Evolutionary conservation across 768 basidiomycete species (phyloP).

Genomic region (Mycena amicta): DNA sequence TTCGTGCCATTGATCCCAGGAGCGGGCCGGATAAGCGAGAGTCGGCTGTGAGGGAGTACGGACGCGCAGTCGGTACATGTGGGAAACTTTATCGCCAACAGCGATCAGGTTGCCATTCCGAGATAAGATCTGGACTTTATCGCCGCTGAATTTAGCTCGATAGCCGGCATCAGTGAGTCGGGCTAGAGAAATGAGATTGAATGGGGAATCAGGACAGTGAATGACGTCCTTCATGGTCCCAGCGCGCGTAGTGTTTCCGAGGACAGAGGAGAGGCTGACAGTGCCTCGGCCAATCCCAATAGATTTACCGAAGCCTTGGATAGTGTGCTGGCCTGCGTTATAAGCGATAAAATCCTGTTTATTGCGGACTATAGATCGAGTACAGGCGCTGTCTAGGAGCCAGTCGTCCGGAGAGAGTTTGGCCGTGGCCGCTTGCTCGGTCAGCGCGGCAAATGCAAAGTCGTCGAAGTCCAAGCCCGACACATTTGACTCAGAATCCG

Average conservation of each 20-base stretch:
- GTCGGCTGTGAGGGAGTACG: too few species aligned
- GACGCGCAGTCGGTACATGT: slow-evolving; percentile 5
- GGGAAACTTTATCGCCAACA: slow-evolving; percentile 6
- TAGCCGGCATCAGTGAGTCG: slow-evolving; percentile 15
- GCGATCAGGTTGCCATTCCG: neutral
- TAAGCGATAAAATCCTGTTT: slow-evolving; percentile 14
- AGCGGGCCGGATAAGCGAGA: too few species aligned
- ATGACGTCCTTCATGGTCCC: neutral
- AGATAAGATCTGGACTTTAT: slow-evolving; percentile 13
- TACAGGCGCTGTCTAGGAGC: slow-evolving; percentile 23
- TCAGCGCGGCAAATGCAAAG: slow-evolving; percentile 16
- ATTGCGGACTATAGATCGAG: slow-evolving; percentile 17
- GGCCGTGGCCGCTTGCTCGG: neutral
- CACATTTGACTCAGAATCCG: too few species aligned
- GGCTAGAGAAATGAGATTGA: slow-evolving; percentile 24
- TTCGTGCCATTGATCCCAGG: slow-evolving; percentile 27
- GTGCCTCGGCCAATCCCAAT: slow-evolving; percentile 3
- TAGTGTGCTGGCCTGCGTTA: slow-evolving; percentile 17
- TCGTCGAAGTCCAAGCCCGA: too few species aligned
- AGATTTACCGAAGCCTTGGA: slow-evolving; percentile 10
- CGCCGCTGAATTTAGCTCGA: slow-evolving; percentile 5
- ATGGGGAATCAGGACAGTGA: slow-evolving; percentile 4
- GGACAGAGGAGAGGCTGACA: neutral
- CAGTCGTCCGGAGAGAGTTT: slow-evolving; percentile 14
- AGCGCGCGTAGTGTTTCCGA: neutral